Conservation (phyloP, 176 grass and related monocot species). For the Secale cereale region DNA sequence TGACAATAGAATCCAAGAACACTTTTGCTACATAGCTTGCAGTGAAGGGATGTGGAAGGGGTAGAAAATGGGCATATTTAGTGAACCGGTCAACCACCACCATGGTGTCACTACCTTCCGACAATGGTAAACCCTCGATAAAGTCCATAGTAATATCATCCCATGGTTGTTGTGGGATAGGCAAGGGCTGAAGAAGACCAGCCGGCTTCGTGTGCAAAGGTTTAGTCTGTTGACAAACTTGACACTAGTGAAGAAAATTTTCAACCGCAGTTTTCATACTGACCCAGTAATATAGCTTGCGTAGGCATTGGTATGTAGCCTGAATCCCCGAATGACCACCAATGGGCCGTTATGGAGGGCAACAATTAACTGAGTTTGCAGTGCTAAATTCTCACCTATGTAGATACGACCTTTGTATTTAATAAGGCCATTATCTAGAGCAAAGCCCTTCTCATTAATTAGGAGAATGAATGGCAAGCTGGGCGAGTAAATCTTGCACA, state of each 20-base stretch:
- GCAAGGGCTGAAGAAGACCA: too few relatives aligned
- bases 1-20: too few relatives aligned
- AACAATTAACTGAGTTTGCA: not conserved
- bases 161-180: too few relatives aligned
- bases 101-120: too few relatives aligned
- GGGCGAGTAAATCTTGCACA: not conserved
- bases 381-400: not conserved
- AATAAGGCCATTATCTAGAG: not conserved
- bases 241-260: not conserved
- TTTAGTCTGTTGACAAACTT: too few relatives aligned
- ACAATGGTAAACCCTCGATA: too few relatives aligned
- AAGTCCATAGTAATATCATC: too few relatives aligned
- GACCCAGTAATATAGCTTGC: not conserved
- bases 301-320: not conserved
- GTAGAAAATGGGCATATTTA: too few relatives aligned
- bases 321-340: not conserved
- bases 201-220: too few relatives aligned
- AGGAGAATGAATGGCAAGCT: not conserved
- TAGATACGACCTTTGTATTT: not conserved
- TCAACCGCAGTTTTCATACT: not conserved
- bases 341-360: not conserved
- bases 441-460: not conserved
- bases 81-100: too few relatives aligned
- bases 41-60: too few relatives aligned
- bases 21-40: too few relatives aligned